Percentiles rank a stretch among this genome's conserved stretches.
phyloP scores from a whole-genome alignment of 129 eudicot species.

The Gnaphalium uliginosum region DNA sequence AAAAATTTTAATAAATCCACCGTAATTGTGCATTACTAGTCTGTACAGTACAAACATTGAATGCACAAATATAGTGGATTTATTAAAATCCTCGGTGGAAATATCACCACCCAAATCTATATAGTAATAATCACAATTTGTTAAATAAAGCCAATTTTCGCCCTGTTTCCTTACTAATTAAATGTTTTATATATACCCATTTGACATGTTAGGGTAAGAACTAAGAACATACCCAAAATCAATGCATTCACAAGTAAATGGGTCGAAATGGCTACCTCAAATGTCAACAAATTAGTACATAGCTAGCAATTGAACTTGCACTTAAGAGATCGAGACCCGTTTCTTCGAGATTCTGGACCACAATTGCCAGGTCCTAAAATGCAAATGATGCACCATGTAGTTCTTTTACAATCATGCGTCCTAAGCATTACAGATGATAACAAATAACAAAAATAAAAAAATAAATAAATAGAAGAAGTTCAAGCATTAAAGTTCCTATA shows the following conservation, averaged over 20 bases:
- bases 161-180: too few species aligned
- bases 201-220: neutral
- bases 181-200: neutral
- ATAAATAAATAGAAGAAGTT: neutral
- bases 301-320: conserved; percentile 39
- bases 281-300: neutral
- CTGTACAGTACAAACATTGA: too few species aligned
- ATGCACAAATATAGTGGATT: too few species aligned
- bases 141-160: too few species aligned
- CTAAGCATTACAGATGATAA: neutral
- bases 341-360: conserved; percentile 69
- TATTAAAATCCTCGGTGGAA: too few species aligned
- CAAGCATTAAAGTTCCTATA: neutral
- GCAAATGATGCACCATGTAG: conserved; percentile 16
- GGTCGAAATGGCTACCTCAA: neutral
- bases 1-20: too few species aligned
- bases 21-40: too few species aligned
- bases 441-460: neutral
- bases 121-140: too few species aligned
- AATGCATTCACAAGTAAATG: too few species aligned
- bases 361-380: conserved; percentile 58
- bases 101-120: too few species aligned
- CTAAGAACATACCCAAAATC: neutral
- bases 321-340: conserved; percentile 69
- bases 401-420: neutral